A percentile compares a stretch with the other conserved stretches of the same genome.
These are phyloP conservation scores for Mallotus japonicus DNA, from an alignment of 441 rosid species.

Conservation along the genomic window DNA sequence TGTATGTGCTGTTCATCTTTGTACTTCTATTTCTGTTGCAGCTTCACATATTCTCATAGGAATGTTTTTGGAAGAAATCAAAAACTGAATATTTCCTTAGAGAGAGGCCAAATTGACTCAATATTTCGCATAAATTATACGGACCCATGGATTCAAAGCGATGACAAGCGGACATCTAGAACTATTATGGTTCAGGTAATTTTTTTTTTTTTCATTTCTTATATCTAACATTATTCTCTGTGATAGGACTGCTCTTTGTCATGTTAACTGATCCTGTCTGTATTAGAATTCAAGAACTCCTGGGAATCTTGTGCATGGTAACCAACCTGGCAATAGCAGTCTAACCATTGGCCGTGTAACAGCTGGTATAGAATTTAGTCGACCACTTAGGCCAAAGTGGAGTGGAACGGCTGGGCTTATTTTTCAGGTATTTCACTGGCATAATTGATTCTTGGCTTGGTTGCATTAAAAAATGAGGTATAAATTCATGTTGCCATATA, in stretches of 20 bases:
- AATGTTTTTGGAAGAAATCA: slow-evolving; percentile 92
- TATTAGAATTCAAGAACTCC: slow-evolving; percentile 86
- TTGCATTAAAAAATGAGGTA: not conserved
- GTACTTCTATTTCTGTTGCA: slow-evolving; percentile 38
- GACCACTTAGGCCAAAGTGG: slow-evolving; percentile 96
- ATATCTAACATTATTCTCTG: slow-evolving; percentile 14
- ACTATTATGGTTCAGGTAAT: slow-evolving; percentile 87
- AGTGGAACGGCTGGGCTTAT: slow-evolving; percentile 80
- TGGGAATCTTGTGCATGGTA: slow-evolving; percentile 85
- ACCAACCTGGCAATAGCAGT: slow-evolving; percentile 60
- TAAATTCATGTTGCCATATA: not conserved
- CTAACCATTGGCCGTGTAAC: slow-evolving; percentile 75
- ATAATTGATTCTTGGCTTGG: not conserved
- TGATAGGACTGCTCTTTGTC: slow-evolving; percentile 16
- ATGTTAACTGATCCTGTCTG: slow-evolving; percentile 27
- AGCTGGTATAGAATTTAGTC: slow-evolving; percentile 84
- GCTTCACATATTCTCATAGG: slow-evolving; percentile 94
- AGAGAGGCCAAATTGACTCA: slow-evolving; percentile 93
- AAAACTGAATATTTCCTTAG: slow-evolving; percentile 81
- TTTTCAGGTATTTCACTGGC: slow-evolving; percentile 62
- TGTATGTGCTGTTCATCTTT: no score
- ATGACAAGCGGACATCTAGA: slow-evolving; percentile 84
- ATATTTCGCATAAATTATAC: slow-evolving; percentile 84
- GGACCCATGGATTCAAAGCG: slow-evolving; percentile 99
- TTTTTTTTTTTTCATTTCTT: not conserved